These are phyloP conservation scores for Collybia sp. DNA, from an alignment of 768 basidiomycete species.

Conservation along the genomic window DNA sequence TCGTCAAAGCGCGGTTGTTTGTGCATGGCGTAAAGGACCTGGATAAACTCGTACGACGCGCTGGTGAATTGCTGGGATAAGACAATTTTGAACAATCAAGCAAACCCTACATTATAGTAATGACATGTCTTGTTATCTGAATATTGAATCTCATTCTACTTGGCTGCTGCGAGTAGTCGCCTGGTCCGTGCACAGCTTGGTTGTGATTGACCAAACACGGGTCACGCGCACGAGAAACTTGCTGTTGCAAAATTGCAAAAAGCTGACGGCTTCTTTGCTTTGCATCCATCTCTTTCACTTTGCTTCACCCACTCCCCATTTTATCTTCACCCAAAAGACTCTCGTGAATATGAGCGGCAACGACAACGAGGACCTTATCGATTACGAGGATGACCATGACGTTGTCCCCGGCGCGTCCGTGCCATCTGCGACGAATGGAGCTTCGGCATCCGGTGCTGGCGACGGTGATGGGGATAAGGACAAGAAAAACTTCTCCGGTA, in stretches of 20 bases:
- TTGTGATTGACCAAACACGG: constrained; percentile 26
- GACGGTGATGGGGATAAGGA: constrained; percentile 71
- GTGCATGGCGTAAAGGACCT: constrained; percentile 16
- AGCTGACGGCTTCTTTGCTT: constrained; percentile 3
- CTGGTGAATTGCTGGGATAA: constrained; percentile 7
- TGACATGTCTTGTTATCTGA: too few species aligned
- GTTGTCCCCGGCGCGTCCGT: constrained; percentile 53
- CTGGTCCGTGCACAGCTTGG: constrained; percentile 17
- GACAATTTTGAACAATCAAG: neutral
- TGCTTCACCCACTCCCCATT: constrained; percentile 10
- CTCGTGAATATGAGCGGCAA: constrained; percentile 61
- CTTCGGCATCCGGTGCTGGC: constrained; percentile 39
- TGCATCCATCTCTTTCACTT: constrained; percentile 22
- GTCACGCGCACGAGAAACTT: constrained; percentile 7
- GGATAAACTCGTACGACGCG: constrained; percentile 13
- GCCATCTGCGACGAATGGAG: constrained; percentile 42
- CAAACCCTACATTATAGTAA: too few species aligned
- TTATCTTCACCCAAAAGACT: too few species aligned
- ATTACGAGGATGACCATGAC: constrained; percentile 92
- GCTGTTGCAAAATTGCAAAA: constrained; percentile 7
- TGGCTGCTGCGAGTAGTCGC: too few species aligned
- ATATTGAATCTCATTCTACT: too few species aligned
- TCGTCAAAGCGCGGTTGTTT: constrained; percentile 37
- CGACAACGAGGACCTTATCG: constrained; percentile 90
- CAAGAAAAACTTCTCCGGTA: constrained; percentile 98